phyloP scores from a whole-genome alignment of 1,139 yeast genomes.

The Arxiozyma telluris region DNA sequence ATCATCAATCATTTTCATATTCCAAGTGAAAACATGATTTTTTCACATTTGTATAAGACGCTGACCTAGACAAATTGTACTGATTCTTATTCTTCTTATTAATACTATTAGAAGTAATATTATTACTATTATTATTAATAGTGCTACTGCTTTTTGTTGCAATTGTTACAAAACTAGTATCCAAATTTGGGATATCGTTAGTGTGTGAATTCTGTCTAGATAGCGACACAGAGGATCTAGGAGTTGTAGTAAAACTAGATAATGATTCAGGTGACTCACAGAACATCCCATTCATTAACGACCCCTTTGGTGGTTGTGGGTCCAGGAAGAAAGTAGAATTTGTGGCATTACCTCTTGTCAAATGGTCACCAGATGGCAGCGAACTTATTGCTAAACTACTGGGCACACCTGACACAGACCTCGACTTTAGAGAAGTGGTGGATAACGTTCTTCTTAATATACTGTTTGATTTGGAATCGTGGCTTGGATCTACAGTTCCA shows the following conservation, averaged over 20 bases:
- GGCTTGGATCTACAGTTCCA: conserved; percentile 10
- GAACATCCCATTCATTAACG: conserved; percentile 29
- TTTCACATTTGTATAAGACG: not conserved
- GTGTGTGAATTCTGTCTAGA: conserved; percentile 17
- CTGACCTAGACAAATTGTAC: not conserved
- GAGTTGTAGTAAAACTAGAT: conserved; percentile 23
- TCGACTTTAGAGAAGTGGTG: conserved; percentile 19
- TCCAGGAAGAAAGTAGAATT: conserved; percentile 28
- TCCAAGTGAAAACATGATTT: not conserved
- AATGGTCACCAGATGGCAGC: not conserved
- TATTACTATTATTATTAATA: not conserved
- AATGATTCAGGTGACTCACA: conserved; percentile 27
- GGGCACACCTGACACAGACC: not conserved
- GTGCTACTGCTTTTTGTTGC: not conserved
- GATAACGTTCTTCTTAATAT: conserved; percentile 25
- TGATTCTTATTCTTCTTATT: not conserved
- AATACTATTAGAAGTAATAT: too few relatives aligned
- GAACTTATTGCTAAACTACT: not conserved
- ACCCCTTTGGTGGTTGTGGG: conserved; percentile 25
- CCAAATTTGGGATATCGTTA: conserved; percentile 4
- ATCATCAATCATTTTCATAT: not conserved
- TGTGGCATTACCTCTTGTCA: not conserved
- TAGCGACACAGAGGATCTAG: conserved; percentile 15
- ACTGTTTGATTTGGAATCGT: conserved; percentile 14
- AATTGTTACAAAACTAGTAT: not conserved